phyloP scores from a whole-genome alignment of 495 filamentous ascomycete species.

The Aspergillus egyptiacus region DNA sequence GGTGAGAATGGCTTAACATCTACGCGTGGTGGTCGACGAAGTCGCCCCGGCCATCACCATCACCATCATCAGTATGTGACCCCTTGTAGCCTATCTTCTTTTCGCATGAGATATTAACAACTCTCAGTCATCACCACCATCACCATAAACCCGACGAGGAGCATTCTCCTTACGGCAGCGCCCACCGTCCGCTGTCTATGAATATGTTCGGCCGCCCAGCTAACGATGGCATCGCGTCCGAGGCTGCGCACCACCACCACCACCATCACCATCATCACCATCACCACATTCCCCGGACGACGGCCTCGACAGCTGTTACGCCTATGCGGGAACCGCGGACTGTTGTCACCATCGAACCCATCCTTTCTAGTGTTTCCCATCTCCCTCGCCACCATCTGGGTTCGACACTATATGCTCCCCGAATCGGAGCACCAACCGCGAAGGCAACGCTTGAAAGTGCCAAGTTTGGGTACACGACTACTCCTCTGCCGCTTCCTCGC shows the following conservation, averaged over 20 bases:
- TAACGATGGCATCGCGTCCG: slow-evolving; percentile 35
- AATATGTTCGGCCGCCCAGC: slow-evolving; percentile 34
- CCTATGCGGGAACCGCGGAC: slow-evolving; percentile 57
- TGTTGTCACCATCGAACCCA: slow-evolving; percentile 56
- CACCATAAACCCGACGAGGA: slow-evolving; percentile 66
- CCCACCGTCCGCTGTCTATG: slow-evolving; percentile 31
- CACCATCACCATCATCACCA: slow-evolving; percentile 47
- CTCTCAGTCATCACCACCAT: slow-evolving; percentile 65
- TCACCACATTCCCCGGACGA: slow-evolving; percentile 42
- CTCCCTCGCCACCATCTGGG: slow-evolving; percentile 77
- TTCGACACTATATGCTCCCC: slow-evolving; percentile 54
- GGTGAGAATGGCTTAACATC: slow-evolving; percentile 53
- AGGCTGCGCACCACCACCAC: slow-evolving; percentile 34
- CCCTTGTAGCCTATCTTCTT: slow-evolving; percentile 6
- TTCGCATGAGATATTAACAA: background rate
- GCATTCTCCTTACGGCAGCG: slow-evolving; percentile 28
- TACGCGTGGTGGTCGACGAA: slow-evolving; percentile 50
- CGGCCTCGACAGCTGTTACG: slow-evolving; percentile 29
- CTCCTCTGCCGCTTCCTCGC: slow-evolving; percentile 66
- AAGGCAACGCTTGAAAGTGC: slow-evolving; percentile 44
- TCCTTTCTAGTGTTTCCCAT: slow-evolving; percentile 63
- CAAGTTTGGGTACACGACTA: slow-evolving; percentile 63
- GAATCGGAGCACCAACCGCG: slow-evolving; percentile 41
- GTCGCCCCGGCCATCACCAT: slow-evolving; percentile 47
- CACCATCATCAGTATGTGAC: slow-evolving; percentile 56